Percentiles rank a stretch among this genome's conserved stretches.
These are phyloP conservation scores for Excoecaria cochinchinensis DNA, from an alignment of 345 rosid species.

Conservation along the genomic window DNA sequence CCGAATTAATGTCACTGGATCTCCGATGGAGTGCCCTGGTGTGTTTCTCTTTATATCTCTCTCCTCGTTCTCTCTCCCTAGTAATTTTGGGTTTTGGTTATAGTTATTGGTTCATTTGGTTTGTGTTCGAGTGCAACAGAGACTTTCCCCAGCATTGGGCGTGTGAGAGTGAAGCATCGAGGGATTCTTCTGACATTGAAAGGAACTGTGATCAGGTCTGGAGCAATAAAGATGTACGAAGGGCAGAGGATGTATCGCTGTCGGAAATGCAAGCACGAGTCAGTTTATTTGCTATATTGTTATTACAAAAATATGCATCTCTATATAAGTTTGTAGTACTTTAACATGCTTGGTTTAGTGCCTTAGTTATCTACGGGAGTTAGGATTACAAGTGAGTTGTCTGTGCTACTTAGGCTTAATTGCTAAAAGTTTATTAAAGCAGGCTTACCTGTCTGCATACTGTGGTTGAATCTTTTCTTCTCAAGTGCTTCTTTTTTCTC, in stretches of 20 bases:
- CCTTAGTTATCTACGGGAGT: not conserved
- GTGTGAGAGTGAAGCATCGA: slow-evolving; percentile 78
- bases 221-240: slow-evolving; percentile 88
- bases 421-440: not conserved
- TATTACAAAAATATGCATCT: not conserved
- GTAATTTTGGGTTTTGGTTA: slow-evolving; percentile 1
- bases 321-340: not conserved
- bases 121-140: slow-evolving; percentile 38
- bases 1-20: slow-evolving; percentile 70
- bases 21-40: slow-evolving; percentile 85
- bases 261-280: slow-evolving; percentile 80
- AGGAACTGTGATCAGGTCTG: slow-evolving; percentile 89
- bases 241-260: slow-evolving; percentile 83
- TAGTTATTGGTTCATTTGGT: not conserved
- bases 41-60: slow-evolving; percentile 13
- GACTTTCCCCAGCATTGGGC: slow-evolving; percentile 80
- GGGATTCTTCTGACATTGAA: slow-evolving; percentile 75
- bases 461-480: not conserved
- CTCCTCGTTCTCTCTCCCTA: not conserved
- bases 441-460: not conserved
- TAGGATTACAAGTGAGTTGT: slow-evolving; percentile 1
- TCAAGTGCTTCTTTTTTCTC: not conserved
- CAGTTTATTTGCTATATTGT: slow-evolving; percentile 13
- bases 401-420: not conserved
- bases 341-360: not conserved